Conservation (phyloP, 257 asterid species). For the Prunella vulgaris region DNA sequence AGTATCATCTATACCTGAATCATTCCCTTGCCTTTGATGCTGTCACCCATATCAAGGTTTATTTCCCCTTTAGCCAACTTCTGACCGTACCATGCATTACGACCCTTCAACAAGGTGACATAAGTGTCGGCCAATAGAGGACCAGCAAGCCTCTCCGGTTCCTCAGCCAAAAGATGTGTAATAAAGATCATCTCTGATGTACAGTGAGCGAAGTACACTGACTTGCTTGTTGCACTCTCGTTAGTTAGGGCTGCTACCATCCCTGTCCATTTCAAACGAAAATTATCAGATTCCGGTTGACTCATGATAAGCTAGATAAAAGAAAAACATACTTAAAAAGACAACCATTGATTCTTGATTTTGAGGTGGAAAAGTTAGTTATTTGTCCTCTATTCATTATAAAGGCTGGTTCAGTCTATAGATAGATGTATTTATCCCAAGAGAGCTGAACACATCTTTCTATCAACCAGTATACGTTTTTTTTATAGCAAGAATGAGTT, state of each 20-base stretch:
- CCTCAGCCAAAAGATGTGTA: constrained; percentile 91
- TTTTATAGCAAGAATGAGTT: not conserved
- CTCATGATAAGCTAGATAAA: not conserved
- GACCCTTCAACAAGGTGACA: constrained; percentile 90
- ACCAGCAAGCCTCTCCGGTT: constrained; percentile 95
- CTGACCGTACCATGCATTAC: constrained; percentile 93
- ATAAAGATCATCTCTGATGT: constrained; percentile 98
- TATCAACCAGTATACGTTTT: not conserved
- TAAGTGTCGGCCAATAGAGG: constrained; percentile 93
- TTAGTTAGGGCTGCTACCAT: constrained; percentile 97
- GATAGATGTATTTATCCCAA: not conserved
- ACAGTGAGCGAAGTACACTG: constrained; percentile 94
- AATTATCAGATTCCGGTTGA: not conserved
- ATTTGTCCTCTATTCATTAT: not conserved
- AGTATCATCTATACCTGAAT: constrained; percentile 56
- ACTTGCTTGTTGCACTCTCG: constrained; percentile 98
- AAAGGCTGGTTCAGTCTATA: not conserved
- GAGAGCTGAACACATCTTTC: not conserved
- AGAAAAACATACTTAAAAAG: not conserved
- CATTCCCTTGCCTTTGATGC: constrained; percentile 96
- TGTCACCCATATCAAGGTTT: constrained; percentile 91
- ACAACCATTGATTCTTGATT: not conserved
- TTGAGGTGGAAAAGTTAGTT: not conserved
- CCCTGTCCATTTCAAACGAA: constrained; percentile 40
- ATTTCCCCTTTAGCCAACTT: constrained; percentile 89